Percentiles rank a stretch among this genome's conserved stretches.
Conservation (phyloP, 305 asterid species). For the Solanum chacoense region DNA sequence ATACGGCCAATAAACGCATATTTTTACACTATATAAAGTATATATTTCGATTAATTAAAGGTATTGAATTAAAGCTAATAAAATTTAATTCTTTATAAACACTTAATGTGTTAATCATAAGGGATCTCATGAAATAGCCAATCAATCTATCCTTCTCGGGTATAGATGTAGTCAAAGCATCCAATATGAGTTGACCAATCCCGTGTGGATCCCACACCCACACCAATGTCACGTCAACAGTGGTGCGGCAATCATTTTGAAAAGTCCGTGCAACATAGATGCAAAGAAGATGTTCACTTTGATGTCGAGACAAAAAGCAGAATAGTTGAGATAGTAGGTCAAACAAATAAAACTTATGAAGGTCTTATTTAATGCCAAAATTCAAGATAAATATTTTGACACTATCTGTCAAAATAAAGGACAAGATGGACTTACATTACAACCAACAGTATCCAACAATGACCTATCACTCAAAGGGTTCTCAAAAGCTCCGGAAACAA, state of each 20-base stretch:
- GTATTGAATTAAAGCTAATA: not conserved
- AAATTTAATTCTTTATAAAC: not conserved
- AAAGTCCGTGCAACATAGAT: not conserved
- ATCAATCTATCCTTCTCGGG: not conserved
- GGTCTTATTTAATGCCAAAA: not conserved
- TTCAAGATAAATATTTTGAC: not conserved
- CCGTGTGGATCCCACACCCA: not conserved
- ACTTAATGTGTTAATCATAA: not conserved
- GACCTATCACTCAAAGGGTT: conserved; percentile 55
- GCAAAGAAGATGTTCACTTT: not conserved
- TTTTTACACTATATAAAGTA: not conserved
- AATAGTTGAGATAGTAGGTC: not conserved
- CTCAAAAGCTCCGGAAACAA: conserved; percentile 77
- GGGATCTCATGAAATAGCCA: not conserved
- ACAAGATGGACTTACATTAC: conserved; percentile 39
- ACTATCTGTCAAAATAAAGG: not conserved
- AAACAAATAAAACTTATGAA: not conserved
- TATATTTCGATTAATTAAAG: not conserved
- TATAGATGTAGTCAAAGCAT: not conserved
- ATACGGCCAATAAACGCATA: not conserved
- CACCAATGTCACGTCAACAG: not conserved
- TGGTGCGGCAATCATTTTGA: not conserved
- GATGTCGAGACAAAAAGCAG: not conserved
- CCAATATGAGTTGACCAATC: not conserved
- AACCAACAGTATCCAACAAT: conserved; percentile 47